Evolutionary conservation across 2,329 filamentous ascomycete genomes (phyloP).

Genomic region (Piedraia hortae): DNA sequence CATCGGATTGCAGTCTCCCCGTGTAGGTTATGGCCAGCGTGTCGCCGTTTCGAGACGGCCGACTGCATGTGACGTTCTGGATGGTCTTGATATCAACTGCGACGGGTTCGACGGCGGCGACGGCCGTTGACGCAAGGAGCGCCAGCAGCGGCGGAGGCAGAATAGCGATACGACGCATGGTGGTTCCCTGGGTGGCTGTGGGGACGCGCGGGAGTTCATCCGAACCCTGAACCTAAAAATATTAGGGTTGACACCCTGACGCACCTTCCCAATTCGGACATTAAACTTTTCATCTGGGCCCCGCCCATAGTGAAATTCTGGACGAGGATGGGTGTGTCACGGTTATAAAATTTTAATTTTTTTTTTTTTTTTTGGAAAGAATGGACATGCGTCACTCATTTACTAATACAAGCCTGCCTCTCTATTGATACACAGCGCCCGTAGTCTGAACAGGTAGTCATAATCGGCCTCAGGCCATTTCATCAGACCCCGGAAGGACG

Average conservation of each 20-base stretch:
- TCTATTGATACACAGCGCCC: neutral
- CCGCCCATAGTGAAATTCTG: neutral
- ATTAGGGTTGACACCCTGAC: neutral
- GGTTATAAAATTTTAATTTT: neutral
- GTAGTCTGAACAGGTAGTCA: neutral
- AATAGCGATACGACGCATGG: too few species aligned
- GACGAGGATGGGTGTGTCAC: neutral
- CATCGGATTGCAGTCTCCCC: constrained; percentile 26
- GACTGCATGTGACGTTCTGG: constrained; percentile 16
- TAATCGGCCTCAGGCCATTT: neutral
- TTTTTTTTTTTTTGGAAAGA: neutral
- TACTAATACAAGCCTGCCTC: constrained; percentile 1
- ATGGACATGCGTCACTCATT: neutral
- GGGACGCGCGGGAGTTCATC: too few species aligned
- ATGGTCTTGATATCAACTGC: constrained; percentile 16
- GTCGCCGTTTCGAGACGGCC: constrained; percentile 20
- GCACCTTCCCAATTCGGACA: neutral
- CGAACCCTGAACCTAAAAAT: neutral
- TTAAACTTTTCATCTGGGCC: neutral
- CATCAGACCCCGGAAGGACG: constrained; percentile 9
- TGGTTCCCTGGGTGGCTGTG: too few species aligned
- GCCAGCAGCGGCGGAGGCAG: constrained; percentile 4
- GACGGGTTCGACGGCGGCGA: constrained; percentile 3
- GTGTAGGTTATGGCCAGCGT: constrained; percentile 21
- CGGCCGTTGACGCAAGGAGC: constrained; percentile 2